Base-by-base conservation (phyloP, 345 rosid genomes). In the Camelina sativa region DNA sequence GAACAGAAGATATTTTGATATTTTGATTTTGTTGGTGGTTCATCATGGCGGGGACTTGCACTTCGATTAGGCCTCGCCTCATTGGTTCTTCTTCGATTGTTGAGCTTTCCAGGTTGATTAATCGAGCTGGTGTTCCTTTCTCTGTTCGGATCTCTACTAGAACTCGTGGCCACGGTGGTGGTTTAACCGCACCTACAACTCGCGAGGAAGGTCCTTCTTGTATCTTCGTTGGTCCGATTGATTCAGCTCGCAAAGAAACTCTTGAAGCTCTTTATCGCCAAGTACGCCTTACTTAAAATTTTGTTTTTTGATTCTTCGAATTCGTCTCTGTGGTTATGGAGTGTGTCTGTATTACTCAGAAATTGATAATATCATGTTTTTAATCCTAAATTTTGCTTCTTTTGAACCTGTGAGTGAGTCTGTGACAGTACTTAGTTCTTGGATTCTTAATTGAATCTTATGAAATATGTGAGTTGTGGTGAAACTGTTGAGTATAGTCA, bases 211-310 rank as follows among this genome's bases (percentile, higher is more conserved):
- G 89, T 2, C 98, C 97, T 65, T 93, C 98, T 55, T 93, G 98
- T 61, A 79, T 88, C 71, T 92, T 66, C 83, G 96, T 91, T 30
- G 98, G 98, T 17, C 98, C 97, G 5, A 72, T 94, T 28, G 97
- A 94, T 74, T 89, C 96, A 32, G 98, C 98, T 34, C 88, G 92
- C 35, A 78, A 91, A 82, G 97, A 94, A 84, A 88, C 95, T n/a
- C 81, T 94, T 1, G 98, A 91, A 85, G 98, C 98, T 74, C 97
- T 94, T 20, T 94, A 94, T 73, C 64, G 75, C 65, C 98, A 93
- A 72, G 97, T 91, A 73, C 55, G 37, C 46, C 25, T 17, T 51
- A 9, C 28, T 5, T 4, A 20, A 46, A 2, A 8, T 50, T 8
- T 20, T 23, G 25, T 23, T 9, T 51, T 48, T 25, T 44, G 0